phyloP scores from a whole-genome alignment of 345 rosid genomes.

The Atalantia buxifolia region DNA sequence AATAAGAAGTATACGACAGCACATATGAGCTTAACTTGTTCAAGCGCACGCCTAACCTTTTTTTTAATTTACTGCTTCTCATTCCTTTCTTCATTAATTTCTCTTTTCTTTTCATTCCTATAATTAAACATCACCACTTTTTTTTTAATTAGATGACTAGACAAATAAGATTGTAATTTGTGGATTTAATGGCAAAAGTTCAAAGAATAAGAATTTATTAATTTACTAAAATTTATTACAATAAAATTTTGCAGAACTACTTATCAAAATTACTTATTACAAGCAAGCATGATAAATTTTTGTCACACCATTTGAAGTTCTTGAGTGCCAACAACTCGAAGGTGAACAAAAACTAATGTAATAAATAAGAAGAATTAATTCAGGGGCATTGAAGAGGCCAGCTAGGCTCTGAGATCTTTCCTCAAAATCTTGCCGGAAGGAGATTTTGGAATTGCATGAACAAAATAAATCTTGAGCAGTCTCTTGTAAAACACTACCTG shows the following conservation, averaged over 20 bases:
- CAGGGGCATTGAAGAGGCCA: conserved; percentile 18
- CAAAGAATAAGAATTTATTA: not conserved
- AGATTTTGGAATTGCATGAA: conserved; percentile 80
- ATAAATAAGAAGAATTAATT: not conserved
- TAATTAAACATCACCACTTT: no score
- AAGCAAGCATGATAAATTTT: not conserved
- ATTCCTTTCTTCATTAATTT: no score
- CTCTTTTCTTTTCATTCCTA: no score
- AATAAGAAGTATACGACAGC: no score
- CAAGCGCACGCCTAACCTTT: no score
- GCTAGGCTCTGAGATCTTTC: conserved; percentile 73
- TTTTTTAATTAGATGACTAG: no score
- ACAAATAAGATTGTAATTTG: no score
- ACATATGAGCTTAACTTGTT: no score
- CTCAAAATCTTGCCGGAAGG: conserved; percentile 87
- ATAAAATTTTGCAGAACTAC: not conserved
- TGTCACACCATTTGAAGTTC: not conserved
- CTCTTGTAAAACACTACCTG: conserved; percentile 94
- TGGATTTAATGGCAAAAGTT: no score
- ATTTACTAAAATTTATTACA: not conserved
- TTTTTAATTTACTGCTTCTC: no score
- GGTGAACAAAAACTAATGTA: not conserved
- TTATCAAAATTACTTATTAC: not conserved
- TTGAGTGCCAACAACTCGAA: not conserved
- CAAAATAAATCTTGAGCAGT: conserved; percentile 70